Base-by-base conservation (phyloP, 2,329 filamentous ascomycete genomes). In the Nemania serpens region DNA sequence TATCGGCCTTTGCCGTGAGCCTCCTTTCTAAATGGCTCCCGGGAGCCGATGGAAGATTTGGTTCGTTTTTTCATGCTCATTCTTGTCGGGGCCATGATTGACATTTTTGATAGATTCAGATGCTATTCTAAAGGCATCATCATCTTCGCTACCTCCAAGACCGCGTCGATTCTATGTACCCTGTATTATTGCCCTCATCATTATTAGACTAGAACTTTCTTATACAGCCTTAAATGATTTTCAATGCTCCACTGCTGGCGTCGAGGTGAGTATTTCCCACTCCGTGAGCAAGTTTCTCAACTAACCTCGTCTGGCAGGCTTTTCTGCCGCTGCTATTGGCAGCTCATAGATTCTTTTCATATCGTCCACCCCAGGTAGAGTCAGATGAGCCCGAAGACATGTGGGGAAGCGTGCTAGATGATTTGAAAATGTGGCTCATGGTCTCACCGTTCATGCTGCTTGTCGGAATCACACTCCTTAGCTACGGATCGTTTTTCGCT, bases 241-340 rank as follows among this genome's bases (percentile, higher is more conserved):
- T 37, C 82, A 85, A 70, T 86, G 84, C 67, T 76, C 81, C 6
- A 74, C 71, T 12, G 74, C 78, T 18, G 82, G 82, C 2, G 66
- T 85, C 15, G 81, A 85, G 77, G 82, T 79, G 58, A 61, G 70
- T 63, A 37, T 12, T 17, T 13, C 7, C 1, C 3, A 18, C 33
- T 18, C 25, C 20, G n/a, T 2, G 3, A 34, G 18, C 15, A 33
- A 22, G 15, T 18, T 15, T 47, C 45, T 3, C 18, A 22, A 34
- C 54, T 63, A 48, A 65, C 15, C 15, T 17, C 6, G 9, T 29
- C n/a, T 5, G 22, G 39, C 10, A 83, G 81, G 77, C 81, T 1
- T 82, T 82, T 65, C 68, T 84, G 4, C 79, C 79, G 36, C 55
- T 81, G 3, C 57, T 81, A 2, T 69, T 84, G 5, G 75, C 80